These are phyloP conservation scores for Salmacisia buchloeana DNA, from an alignment of 1,284 basidiomycete species.

Conservation along the genomic window DNA sequence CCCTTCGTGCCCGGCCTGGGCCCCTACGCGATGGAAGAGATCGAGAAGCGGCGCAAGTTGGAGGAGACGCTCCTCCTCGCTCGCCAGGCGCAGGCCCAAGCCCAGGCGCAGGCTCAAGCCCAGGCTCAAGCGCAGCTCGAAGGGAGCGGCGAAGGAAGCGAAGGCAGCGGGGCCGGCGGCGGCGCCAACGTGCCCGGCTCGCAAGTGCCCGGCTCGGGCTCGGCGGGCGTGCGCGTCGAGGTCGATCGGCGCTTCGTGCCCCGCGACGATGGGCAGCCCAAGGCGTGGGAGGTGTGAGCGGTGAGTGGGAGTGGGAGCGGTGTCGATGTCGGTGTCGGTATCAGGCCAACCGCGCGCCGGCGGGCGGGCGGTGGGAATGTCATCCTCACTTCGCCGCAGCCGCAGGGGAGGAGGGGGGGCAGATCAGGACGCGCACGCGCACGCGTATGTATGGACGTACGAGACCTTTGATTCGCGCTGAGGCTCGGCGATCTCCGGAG, in stretches of 20 bases:
- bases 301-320: too few relatives aligned
- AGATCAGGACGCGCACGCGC: too few relatives aligned
- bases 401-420: too few relatives aligned
- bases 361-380: too few relatives aligned
- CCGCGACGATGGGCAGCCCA: conserved; percentile 43
- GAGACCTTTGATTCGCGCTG: too few relatives aligned
- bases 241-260: conserved; percentile 39
- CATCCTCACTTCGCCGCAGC: too few relatives aligned
- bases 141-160: conserved; percentile 15
- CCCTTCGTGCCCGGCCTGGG: not conserved
- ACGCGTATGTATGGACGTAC: too few relatives aligned
- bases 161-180: conserved; percentile 3
- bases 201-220: conserved; percentile 11
- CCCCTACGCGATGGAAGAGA: conserved; percentile 6
- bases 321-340: too few relatives aligned
- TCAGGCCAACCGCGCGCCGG: too few relatives aligned
- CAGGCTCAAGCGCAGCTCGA: conserved; percentile 19
- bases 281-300: conserved; percentile 47
- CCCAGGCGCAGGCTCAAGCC: conserved; percentile 21
- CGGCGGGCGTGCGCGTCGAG: conserved; percentile 22
- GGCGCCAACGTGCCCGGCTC: not conserved
- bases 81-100: conserved; percentile 17
- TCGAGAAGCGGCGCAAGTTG: conserved; percentile 23
- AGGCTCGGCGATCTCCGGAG: too few relatives aligned
- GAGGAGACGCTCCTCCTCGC: conserved; percentile 22